Evolutionary conservation across 2,329 filamentous ascomycete genomes (phyloP).

Genomic region (Colletotrichum siamense): DNA sequence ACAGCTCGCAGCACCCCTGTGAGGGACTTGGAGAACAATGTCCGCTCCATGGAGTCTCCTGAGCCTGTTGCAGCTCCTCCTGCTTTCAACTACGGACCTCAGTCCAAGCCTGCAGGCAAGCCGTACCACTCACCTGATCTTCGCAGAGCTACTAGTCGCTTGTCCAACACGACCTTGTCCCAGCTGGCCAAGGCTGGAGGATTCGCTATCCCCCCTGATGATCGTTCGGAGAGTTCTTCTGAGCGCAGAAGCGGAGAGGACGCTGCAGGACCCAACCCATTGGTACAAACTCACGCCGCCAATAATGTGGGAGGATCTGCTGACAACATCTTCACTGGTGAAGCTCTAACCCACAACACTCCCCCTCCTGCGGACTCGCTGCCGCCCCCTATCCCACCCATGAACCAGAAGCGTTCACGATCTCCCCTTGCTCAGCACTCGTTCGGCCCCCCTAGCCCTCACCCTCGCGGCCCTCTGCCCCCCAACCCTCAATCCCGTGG

Average conservation of each 20-base stretch:
- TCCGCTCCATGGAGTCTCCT: conserved; percentile 66
- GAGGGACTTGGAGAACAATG: conserved; percentile 54
- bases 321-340: conserved; percentile 59
- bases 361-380: conserved; percentile 41
- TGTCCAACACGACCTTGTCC: conserved; percentile 81
- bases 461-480: conserved; percentile 35
- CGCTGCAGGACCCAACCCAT: conserved; percentile 30
- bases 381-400: conserved; percentile 45
- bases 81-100: conserved; percentile 77
- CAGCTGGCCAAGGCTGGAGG: conserved; percentile 78
- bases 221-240: conserved; percentile 32
- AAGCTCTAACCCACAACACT: conserved; percentile 51
- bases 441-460: conserved; percentile 34
- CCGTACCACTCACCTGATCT: conserved; percentile 80
- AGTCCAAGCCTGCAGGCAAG: conserved; percentile 70
- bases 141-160: conserved; percentile 80
- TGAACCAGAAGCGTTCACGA: conserved; percentile 46
- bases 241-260: conserved; percentile 38
- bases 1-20: conserved; percentile 45
- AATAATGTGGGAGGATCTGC: conserved; percentile 56
- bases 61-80: conserved; percentile 82
- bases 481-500: conserved; percentile 28
- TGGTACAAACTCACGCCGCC: conserved; percentile 57
- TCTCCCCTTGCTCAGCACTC: conserved; percentile 48
- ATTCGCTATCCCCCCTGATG: conserved; percentile 46